Evolutionary conservation across 441 rosid genomes (phyloP), one percentile per base, ranked within the genome.

Genomic region (Croton setiger): DNA sequence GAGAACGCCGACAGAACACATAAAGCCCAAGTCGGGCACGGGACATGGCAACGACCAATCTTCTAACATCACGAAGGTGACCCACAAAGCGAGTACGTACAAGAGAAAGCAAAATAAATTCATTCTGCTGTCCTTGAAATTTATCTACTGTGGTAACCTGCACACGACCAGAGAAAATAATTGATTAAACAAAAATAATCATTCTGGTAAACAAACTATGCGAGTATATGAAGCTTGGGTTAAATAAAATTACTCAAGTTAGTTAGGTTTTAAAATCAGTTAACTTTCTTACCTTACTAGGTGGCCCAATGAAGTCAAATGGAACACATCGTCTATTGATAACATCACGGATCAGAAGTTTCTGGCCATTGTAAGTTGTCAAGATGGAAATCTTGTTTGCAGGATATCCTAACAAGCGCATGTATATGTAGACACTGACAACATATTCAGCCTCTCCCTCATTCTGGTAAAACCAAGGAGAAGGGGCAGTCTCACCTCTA

Each of bases 61-160:
- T 89, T 82, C 98, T 84, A 60, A 92, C 99, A 80, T 92, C 99
- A 68, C 98, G 98, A 67, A 95, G 88, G 83, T 92, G 99, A 68
- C 99, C 99, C 39, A 95, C 99, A 76, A 90, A 95, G 70, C 97
- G 96, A 66, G 96, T 88, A 11, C 97, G 96, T 58, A 95, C 97
- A 49, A 95, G 98, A 75, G 99, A 95, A 36, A 93, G 84, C 83
- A 96, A 84, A 37, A 91, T 87, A 64, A 96, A 84, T 74, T 93
- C 98, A 78, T 96, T 96, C 73, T 96, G 99, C 78, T 96, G 99
- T 36, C 99, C 99, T 83, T 96, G 98, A 83, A 96, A 96, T 84
- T 96, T 96, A 77, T 96, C 99, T 62, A 96, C 99, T 5, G 99
- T 96, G 4, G 99, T 78, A 63, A 96, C 91, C 99, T 96, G 87